Conservation (phyloP, 495 filamentous ascomycete genomes). For the Neurospora discreta region DNA sequence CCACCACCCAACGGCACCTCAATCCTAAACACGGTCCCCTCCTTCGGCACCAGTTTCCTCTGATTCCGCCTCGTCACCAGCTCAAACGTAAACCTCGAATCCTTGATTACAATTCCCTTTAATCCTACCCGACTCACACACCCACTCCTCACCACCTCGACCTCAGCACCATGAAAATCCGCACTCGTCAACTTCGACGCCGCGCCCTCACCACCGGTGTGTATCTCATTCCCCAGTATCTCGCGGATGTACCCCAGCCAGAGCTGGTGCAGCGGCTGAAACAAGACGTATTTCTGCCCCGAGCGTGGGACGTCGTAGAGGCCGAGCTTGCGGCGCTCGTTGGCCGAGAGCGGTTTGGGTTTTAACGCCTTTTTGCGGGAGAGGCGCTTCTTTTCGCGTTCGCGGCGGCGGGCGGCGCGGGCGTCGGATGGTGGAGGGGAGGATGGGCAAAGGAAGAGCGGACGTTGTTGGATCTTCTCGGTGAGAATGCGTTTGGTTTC, state of each 20-base stretch:
- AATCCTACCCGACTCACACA: slow-evolving; percentile 75
- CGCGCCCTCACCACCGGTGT: slow-evolving; percentile 30
- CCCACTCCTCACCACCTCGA: slow-evolving; percentile 72
- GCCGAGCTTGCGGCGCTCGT: slow-evolving; percentile 59
- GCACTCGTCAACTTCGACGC: slow-evolving; percentile 63
- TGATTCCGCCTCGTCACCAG: slow-evolving; percentile 62
- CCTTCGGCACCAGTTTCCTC: slow-evolving; percentile 72
- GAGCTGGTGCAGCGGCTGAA: slow-evolving; percentile 60
- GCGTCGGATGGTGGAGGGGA: slow-evolving; percentile 52
- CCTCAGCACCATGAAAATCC: slow-evolving; percentile 79
- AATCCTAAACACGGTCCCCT: slow-evolving; percentile 76
- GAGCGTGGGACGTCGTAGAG: slow-evolving; percentile 62
- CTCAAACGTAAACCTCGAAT: slow-evolving; percentile 78
- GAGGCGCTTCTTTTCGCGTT: slow-evolving; percentile 43
- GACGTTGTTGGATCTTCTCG: slow-evolving; percentile 72
- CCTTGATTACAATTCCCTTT: slow-evolving; percentile 76
- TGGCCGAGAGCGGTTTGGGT: slow-evolving; percentile 68
- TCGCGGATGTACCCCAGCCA: slow-evolving; percentile 82
- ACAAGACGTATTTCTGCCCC: slow-evolving; percentile 63
- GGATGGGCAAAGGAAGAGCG: slow-evolving; percentile 61
- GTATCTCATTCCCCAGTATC: slow-evolving; percentile 44
- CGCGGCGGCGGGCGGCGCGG: slow-evolving; percentile 49
- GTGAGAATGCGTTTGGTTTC: slow-evolving; percentile 59
- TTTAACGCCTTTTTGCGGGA: slow-evolving; percentile 48
- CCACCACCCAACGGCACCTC: slow-evolving; percentile 44